These are phyloP conservation scores for Spathaspora passalidarum DNA, from an alignment of 805 yeast genomes.

Conservation along the genomic window DNA sequence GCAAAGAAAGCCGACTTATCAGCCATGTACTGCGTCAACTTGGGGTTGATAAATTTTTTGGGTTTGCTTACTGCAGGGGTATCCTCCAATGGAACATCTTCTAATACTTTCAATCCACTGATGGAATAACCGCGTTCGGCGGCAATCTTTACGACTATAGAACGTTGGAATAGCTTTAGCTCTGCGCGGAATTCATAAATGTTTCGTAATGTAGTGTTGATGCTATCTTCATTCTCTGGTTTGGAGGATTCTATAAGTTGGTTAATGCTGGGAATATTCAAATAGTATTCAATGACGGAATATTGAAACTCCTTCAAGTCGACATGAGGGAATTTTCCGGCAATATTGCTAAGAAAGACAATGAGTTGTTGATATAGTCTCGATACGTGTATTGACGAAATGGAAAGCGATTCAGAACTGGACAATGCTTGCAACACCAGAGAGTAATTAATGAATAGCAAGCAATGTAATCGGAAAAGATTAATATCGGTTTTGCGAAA, in stretches of 20 bases:
- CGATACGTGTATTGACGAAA: constrained; percentile 39
- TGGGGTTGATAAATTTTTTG: not conserved
- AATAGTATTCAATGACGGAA: constrained; percentile 39
- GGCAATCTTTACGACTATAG: constrained; percentile 32
- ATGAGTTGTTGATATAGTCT: constrained; percentile 35
- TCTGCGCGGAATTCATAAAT: constrained; percentile 47
- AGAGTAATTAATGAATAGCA: constrained; percentile 36
- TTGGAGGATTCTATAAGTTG: constrained; percentile 21
- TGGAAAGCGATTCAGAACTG: constrained; percentile 35
- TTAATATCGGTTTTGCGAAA: constrained; percentile 11
- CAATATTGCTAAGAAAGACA: constrained; percentile 40
- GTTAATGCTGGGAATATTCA: constrained; percentile 19
- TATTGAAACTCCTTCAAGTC: constrained; percentile 38
- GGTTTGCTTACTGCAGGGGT: not conserved
- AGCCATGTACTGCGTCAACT: not conserved
- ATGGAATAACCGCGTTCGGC: constrained; percentile 17
- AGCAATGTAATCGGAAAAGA: constrained; percentile 24
- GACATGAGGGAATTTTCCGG: constrained; percentile 15
- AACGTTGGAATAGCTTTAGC: constrained; percentile 45
- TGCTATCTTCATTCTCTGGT: constrained; percentile 13
- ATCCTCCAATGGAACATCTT: constrained; percentile 21
- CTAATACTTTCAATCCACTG: constrained; percentile 17
- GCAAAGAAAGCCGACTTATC: constrained; percentile 18
- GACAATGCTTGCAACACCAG: constrained; percentile 36
- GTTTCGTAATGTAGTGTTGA: constrained; percentile 15